Conservation (phyloP, 805 yeast genomes). For the Yamadazyma olivae region DNA sequence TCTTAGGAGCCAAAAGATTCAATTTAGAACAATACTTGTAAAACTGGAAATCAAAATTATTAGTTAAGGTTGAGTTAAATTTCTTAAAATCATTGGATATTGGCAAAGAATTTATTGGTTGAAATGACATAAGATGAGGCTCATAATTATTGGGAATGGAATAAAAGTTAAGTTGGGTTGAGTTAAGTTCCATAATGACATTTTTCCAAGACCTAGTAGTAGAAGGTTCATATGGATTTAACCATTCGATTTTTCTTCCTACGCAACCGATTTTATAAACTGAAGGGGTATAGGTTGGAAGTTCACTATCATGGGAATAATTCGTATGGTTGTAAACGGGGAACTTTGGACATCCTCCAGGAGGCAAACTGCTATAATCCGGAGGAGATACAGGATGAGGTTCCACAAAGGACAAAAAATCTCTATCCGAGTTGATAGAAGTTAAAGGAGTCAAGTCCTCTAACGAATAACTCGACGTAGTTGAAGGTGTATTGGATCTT, state of each 20-base stretch:
- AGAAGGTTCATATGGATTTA: constrained; percentile 72
- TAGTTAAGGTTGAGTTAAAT: constrained; percentile 19
- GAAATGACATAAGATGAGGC: constrained; percentile 20
- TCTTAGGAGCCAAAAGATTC: constrained; percentile 18
- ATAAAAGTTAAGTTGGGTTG: constrained; percentile 80
- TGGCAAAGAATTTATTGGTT: constrained; percentile 4
- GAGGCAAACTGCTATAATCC: constrained; percentile 32
- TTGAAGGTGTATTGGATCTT: constrained; percentile 1
- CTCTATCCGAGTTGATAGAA: constrained; percentile 14
- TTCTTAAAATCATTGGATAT: constrained; percentile 2
- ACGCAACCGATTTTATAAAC: constrained; percentile 57
- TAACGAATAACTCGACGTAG: constrained; percentile 2
- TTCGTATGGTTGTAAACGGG: constrained; percentile 18
- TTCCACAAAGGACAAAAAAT: constrained; percentile 30
- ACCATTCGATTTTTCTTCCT: constrained; percentile 69
- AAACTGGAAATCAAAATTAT: constrained; percentile 25
- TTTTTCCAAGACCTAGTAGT: constrained; percentile 68
- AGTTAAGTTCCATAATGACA: constrained; percentile 70
- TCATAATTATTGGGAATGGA: constrained; percentile 32
- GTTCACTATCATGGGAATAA: constrained; percentile 28
- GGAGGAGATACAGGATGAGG: constrained; percentile 41
- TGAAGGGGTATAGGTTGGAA: constrained; percentile 69
- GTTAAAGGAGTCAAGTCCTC: constrained; percentile 4
- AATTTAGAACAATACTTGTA: constrained; percentile 21
- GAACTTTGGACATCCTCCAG: constrained; percentile 43